phyloP scores from a whole-genome alignment of 1,284 basidiomycete species.

The Inonotus obliquus region DNA sequence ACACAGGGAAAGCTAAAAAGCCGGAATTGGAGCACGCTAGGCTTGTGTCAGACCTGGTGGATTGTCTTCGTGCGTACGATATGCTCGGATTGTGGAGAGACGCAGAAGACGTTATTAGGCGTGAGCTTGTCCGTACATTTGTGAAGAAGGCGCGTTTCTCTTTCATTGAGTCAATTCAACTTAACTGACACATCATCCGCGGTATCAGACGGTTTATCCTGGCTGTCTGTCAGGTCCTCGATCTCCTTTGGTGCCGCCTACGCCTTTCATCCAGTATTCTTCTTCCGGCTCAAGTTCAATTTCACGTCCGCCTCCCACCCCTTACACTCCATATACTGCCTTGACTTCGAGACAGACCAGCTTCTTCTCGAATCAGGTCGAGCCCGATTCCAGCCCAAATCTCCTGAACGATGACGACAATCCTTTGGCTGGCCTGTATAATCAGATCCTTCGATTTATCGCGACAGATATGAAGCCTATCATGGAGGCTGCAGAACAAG shows the following conservation, averaged over 20 bases:
- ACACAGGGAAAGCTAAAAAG: slow-evolving; percentile 32
- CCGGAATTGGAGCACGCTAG: slow-evolving; percentile 63
- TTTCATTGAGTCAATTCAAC: background rate
- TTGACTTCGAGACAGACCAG: slow-evolving; percentile 50
- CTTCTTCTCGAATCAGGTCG: slow-evolving; percentile 31
- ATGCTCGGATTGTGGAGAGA: slow-evolving; percentile 75
- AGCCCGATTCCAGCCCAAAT: slow-evolving; percentile 31
- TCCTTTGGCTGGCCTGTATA: slow-evolving; percentile 71
- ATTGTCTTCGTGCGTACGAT: slow-evolving; percentile 83
- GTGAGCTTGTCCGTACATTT: slow-evolving; percentile 66
- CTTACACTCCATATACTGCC: slow-evolving; percentile 60
- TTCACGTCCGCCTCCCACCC: slow-evolving; percentile 46
- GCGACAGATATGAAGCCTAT: slow-evolving; percentile 66
- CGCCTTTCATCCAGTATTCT: slow-evolving; percentile 6
- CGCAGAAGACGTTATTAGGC: slow-evolving; percentile 79
- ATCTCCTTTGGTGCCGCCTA: slow-evolving; percentile 61
- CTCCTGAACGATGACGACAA: slow-evolving; percentile 62
- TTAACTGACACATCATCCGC: background rate
- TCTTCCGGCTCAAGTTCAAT: slow-evolving; percentile 21
- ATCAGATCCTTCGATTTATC: slow-evolving; percentile 77
- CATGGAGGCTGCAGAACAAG: slow-evolving; percentile 72
- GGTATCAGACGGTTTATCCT: slow-evolving; percentile 58
- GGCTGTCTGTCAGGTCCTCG: slow-evolving; percentile 63
- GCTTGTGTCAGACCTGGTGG: slow-evolving; percentile 57
- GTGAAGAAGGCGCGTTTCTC: slow-evolving; percentile 59